phyloP scores from a whole-genome alignment of 768 basidiomycete genomes.

The Mycena kentingensis region DNA sequence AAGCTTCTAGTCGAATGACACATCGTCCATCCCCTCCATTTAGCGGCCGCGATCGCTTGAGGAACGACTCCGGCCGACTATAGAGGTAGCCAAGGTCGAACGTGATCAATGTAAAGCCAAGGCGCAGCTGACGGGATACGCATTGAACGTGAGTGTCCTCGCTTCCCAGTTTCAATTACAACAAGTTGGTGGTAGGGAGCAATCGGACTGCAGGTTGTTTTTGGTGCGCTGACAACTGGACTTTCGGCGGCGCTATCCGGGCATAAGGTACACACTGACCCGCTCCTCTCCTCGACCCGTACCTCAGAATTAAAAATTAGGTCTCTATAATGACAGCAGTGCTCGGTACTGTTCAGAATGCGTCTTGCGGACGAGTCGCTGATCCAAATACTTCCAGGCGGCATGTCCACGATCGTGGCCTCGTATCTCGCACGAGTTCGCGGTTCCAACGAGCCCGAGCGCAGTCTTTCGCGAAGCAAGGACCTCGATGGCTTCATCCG shows the following conservation, averaged over 20 bases:
- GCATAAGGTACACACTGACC: background rate
- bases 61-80: constrained; percentile 57
- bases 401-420: constrained; percentile 66
- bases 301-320: constrained; percentile 22
- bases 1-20: constrained; percentile 3
- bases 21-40: constrained; percentile 1
- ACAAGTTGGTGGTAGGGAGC: constrained; percentile 46
- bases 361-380: background rate
- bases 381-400: constrained; percentile 41
- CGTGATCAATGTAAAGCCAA: constrained; percentile 48
- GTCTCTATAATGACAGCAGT: constrained; percentile 41
- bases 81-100: constrained; percentile 48
- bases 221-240: background rate
- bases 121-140: constrained; percentile 31
- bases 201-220: constrained; percentile 61
- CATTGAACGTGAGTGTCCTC: constrained; percentile 7
- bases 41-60: constrained; percentile 42
- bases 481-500: constrained; percentile 71
- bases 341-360: constrained; percentile 33
- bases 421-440: constrained; percentile 72
- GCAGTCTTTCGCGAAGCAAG: constrained; percentile 55
- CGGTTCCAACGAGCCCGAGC: constrained; percentile 70
- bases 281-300: background rate
- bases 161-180: constrained; percentile 39
- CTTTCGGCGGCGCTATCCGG: constrained; percentile 1